Evolutionary conservation across 2,329 filamentous ascomycete species (phyloP).

Genomic region (Colletotrichum kahawae): DNA sequence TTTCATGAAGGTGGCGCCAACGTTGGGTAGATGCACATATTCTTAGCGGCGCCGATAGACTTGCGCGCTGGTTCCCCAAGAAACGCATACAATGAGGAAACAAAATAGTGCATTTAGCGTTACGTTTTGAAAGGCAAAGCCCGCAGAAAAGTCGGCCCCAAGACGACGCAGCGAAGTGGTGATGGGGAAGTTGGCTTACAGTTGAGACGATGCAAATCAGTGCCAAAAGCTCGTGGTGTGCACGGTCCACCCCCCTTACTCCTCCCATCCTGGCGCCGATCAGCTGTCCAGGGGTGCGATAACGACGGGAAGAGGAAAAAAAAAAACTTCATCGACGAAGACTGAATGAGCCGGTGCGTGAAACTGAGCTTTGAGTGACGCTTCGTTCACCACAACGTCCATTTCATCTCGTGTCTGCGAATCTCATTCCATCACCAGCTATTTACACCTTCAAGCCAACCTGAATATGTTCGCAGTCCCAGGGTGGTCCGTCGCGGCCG

Average conservation of each 20-base stretch:
- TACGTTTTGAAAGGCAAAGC: neutral
- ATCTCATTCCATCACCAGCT: neutral
- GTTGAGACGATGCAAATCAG: neutral
- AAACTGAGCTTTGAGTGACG: conserved; percentile 1
- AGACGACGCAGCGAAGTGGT: neutral
- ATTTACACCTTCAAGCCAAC: neutral
- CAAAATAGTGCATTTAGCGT: neutral
- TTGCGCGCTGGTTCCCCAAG: neutral
- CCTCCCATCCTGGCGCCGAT: conserved; percentile 16
- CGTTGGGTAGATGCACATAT: neutral
- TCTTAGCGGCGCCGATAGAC: neutral
- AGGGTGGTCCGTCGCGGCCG: conserved; percentile 84
- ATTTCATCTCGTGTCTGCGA: neutral
- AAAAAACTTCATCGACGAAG: conserved; percentile 22
- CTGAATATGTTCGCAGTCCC: conserved; percentile 85
- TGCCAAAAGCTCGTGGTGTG: neutral
- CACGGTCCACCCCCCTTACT: conserved; percentile 6
- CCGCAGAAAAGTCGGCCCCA: neutral
- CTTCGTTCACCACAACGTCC: neutral
- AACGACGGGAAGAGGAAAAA: conserved; percentile 4
- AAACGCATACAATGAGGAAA: neutral
- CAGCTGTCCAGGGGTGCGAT: conserved; percentile 18
- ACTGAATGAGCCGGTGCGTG: neutral
- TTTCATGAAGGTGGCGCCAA: neutral
- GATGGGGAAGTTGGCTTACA: neutral